Conservation (phyloP, 1,284 basidiomycete genomes). For the Puccinia horiana region DNA sequence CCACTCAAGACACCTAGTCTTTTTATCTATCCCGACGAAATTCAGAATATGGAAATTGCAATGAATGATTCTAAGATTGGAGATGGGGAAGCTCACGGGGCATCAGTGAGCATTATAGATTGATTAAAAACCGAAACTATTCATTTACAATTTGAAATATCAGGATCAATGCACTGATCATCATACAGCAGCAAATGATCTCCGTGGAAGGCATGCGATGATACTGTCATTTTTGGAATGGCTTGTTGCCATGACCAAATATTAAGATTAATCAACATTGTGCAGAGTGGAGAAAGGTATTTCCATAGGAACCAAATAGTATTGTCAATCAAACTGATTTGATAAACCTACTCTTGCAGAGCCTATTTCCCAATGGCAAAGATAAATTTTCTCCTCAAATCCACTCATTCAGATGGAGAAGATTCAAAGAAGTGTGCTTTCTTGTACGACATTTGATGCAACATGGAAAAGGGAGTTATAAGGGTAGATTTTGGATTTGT, state of each 20-base stretch:
- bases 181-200: not conserved
- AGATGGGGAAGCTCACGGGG: not conserved
- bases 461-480: not conserved
- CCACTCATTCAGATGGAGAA: not conserved
- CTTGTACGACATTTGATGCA: constrained; percentile 3
- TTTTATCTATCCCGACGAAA: not conserved
- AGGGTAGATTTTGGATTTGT: not conserved
- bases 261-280: not conserved
- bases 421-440: not conserved
- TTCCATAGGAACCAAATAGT: not conserved
- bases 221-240: not conserved
- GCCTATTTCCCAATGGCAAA: not conserved
- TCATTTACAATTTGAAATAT: not conserved
- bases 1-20: not conserved
- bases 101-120: not conserved
- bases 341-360: not conserved
- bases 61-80: not conserved
- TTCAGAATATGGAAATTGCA: not conserved
- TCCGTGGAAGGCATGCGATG: not conserved
- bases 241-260: not conserved
- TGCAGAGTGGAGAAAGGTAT: not conserved
- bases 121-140: not conserved
- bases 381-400: not conserved
- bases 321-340: not conserved
- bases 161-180: not conserved